Base-by-base conservation (phyloP, 176 grass and related monocot species). In the Cenchrus americanus region DNA sequence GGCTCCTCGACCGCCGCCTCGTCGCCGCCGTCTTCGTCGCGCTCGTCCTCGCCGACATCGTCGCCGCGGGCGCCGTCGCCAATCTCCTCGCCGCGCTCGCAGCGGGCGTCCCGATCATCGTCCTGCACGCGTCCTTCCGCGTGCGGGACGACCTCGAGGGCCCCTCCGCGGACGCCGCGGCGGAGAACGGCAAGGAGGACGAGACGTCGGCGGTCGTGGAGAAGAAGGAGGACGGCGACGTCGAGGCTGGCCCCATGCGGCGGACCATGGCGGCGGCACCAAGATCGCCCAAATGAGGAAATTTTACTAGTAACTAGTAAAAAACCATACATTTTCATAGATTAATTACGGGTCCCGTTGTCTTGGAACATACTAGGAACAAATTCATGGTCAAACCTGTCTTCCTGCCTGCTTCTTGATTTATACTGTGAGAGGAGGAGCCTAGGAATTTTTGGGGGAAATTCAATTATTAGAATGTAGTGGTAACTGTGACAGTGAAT, bases 201-300 rank as follows among this genome's bases (percentile, higher is more conserved):
- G 87, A 79, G 40, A 47, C 18, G 32, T 30, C 84, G 14, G 73
- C 76, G 4, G 88, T 92, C 40, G 86, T 88, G 5, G 92, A 94
- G 92, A 94, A 94, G 89, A 91, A 88, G 85, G 91, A 97, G 52
- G 90, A 91, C 60, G 89, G 84, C 73, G 88, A 95, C 79, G 40
- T 82, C 8, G 88, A 90, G 83, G 66, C 79, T 18, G 83, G 88
- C 24, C 88, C 88, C 0, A 90, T 79, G 49, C 83, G 79, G 24
- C 73, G 88, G 21, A 66, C 83, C 83, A 86, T 81, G 71, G 83
- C 78, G 19, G 46, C 42, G 23, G 42, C 83, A 1, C 83, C 83
- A 57, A 82, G 88, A 86, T 89, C 83, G 21, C 88, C 83, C 1
- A 82, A 89, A 74, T 86, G 83, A 86, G 62, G 49, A 50, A 58